Percentiles rank a stretch among this genome's conserved stretches.
These are phyloP conservation scores for Penicillium sumatraense DNA, from an alignment of 2,329 filamentous ascomycete genomes.

Conservation along the genomic window DNA sequence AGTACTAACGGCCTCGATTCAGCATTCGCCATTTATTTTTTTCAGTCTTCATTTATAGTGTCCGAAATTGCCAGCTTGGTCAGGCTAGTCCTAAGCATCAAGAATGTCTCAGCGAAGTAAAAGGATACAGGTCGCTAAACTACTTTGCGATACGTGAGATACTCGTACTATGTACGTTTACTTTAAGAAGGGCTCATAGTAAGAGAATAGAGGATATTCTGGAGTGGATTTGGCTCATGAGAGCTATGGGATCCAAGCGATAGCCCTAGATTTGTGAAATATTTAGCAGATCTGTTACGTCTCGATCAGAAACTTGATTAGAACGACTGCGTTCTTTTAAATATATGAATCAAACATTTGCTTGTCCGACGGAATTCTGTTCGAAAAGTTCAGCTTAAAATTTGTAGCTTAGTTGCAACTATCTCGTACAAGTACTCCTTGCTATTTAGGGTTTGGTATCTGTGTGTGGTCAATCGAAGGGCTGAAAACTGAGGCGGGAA, in stretches of 20 bases:
- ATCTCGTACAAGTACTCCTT: no score
- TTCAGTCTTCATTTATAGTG: neutral
- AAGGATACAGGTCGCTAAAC: neutral
- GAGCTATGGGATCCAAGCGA: neutral
- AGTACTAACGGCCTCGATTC: neutral
- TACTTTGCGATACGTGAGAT: neutral
- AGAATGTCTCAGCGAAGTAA: neutral
- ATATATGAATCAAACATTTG: neutral
- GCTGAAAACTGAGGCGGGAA: no score
- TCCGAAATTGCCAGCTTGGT: neutral
- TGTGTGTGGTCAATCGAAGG: no score
- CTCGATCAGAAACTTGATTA: neutral
- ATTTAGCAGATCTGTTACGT: neutral
- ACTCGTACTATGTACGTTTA: neutral
- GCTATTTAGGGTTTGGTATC: no score
- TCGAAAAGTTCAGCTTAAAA: no score
- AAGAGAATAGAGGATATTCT: neutral
- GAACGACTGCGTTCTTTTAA: neutral
- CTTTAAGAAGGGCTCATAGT: neutral
- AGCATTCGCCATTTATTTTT: neutral
- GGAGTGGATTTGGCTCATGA: neutral
- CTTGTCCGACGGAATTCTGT: no score
- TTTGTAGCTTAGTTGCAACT: no score
- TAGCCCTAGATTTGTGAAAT: neutral
- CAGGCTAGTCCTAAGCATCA: neutral